A percentile compares a stretch with the other conserved stretches of the same genome.
These are phyloP conservation scores for Creolimax fragrantissima DNA, from an alignment of 78 protist species.

Conservation along the genomic window DNA sequence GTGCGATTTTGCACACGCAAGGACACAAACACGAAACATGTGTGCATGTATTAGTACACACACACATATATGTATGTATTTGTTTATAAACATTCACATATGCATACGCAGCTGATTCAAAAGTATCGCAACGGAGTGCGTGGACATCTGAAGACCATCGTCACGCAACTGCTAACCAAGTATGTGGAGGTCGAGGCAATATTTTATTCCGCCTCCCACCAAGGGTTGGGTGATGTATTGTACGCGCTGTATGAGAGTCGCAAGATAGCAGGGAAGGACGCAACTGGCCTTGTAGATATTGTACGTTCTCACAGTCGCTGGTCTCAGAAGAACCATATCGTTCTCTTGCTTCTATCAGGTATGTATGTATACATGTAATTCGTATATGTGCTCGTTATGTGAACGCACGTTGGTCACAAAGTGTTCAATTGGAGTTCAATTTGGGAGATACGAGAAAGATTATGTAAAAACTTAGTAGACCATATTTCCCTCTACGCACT, in stretches of 20 bases:
- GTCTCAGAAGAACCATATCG: constrained; percentile 4
- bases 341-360: background rate
- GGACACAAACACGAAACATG: no score
- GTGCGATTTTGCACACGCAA: no score
- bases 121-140: constrained; percentile 22
- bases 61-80: no score
- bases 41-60: no score
- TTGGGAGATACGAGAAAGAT: no score
- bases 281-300: background rate
- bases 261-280: background rate
- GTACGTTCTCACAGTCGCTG: constrained; percentile 1
- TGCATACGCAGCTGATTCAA: constrained; percentile 14
- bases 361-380: no score
- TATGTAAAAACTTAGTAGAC: no score
- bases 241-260: background rate
- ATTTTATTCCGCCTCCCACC: background rate
- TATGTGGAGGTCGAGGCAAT: constrained; percentile 29
- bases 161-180: background rate
- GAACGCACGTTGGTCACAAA: no score
- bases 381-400: no score
- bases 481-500: no score
- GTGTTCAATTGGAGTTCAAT: no score
- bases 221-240: background rate
- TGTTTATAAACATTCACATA: no score
- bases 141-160: constrained; percentile 1